These are phyloP conservation scores for Zygoascus bituminiphila DNA, from an alignment of 805 yeast species.

Conservation along the genomic window DNA sequence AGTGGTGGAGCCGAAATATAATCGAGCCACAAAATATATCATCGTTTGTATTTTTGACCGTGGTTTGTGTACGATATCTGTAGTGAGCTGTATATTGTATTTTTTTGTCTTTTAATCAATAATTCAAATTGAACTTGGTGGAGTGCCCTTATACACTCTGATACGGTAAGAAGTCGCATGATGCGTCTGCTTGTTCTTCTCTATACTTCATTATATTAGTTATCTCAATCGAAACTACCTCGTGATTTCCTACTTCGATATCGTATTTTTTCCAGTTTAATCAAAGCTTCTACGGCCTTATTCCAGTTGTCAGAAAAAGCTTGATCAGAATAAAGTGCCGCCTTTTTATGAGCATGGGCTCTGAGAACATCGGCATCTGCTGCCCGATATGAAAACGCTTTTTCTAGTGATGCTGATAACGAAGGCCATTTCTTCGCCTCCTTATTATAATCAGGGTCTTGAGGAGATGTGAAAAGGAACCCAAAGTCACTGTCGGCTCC, in stretches of 20 bases:
- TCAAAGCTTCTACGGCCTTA: slow-evolving; percentile 16
- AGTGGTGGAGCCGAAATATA: slow-evolving; percentile 15
- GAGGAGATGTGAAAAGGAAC: slow-evolving; percentile 60
- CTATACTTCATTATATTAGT: too few relatives aligned
- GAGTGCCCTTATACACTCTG: too few relatives aligned
- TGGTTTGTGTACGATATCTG: not conserved
- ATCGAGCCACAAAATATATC: not conserved
- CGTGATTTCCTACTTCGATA: slow-evolving; percentile 3
- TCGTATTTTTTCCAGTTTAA: slow-evolving; percentile 19
- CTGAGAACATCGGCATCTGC: slow-evolving; percentile 37
- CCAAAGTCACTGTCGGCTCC: slow-evolving; percentile 53
- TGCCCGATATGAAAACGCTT: slow-evolving; percentile 35
- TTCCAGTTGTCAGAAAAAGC: slow-evolving; percentile 51
- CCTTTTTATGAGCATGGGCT: slow-evolving; percentile 32
- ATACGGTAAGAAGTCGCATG: too few relatives aligned
- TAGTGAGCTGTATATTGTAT: not conserved
- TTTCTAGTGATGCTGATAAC: slow-evolving; percentile 42
- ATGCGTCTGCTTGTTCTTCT: too few relatives aligned
- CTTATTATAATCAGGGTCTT: slow-evolving; percentile 58
- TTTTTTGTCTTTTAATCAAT: too few relatives aligned
- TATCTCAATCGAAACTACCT: not conserved
- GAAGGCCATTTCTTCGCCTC: slow-evolving; percentile 33
- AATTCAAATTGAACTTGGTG: too few relatives aligned
- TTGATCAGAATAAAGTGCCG: slow-evolving; percentile 53
- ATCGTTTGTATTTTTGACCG: not conserved